Base-by-base conservation (phyloP, 176 grass and related monocot species). In the Carex kokanica region DNA sequence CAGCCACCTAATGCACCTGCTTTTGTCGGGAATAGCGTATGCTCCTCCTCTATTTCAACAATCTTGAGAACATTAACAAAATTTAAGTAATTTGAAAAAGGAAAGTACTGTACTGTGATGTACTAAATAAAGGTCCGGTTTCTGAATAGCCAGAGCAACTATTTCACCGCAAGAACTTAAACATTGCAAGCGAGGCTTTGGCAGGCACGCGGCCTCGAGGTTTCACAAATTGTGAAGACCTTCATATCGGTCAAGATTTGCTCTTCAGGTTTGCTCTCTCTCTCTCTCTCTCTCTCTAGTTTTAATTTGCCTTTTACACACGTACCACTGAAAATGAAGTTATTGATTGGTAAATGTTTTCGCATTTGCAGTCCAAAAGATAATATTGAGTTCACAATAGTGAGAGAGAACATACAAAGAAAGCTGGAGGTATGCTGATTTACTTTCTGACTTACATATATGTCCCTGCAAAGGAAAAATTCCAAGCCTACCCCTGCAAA, bases 101-200 rank as follows among this genome's bases (percentile, higher is more conserved):
- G 0, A 41, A 0, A 45, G 3, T 52, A 75, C 21, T 47, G 38
- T 73, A 49, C 24, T 13, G 40, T 12, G 40, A 49, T 49, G 8
- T 73, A 78, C 85, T 90, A 85, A 94, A 85, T 94, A 97, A 85
- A 91, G 65, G 69, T 47, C 55, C 63, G 89, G 88, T 93, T 98
- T 98, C 89, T 99, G 91, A 99, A 95, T 99, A 99, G 93, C 96
- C 96, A 93, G 96, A 99, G 88, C 91, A 95, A 91, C 85, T 99
- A 89, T 99, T 99, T 93, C 96, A 99, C 49, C 88, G 93, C 84
- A 99, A 95, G 78, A 87, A 91, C 83, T 90, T 93, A 74, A 88
- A 88, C 67, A 93, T 99, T 93, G 90, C 96, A 70, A 99, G 93
- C 4, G 96, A 99, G 88, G 96, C 96, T 89, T 91, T 99, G 77